Evolutionary conservation across 2,329 filamentous ascomycete species (phyloP).

Genomic region (Ophiostoma sp.): DNA sequence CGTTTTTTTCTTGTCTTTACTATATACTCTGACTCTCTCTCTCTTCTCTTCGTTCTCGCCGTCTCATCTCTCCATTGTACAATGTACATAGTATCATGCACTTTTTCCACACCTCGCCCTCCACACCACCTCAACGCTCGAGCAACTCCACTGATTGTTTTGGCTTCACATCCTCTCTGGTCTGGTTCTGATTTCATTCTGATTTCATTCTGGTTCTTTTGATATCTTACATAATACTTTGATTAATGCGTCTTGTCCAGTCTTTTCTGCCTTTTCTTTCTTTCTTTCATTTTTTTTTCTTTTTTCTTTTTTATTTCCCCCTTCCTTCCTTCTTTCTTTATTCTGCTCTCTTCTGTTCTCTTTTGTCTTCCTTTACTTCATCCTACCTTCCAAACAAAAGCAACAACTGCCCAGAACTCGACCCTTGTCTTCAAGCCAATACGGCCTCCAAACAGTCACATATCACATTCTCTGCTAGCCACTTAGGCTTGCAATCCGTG

Average conservation of each 20-base stretch:
- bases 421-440: neutral
- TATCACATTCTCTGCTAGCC: conserved; percentile 5
- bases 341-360: neutral
- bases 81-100: too few relatives aligned
- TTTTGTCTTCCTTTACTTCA: neutral
- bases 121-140: conserved; percentile 1
- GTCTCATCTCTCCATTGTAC: too few relatives aligned
- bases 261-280: neutral
- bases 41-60: neutral
- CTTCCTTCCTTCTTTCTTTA: neutral
- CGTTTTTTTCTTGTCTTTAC: neutral
- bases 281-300: too few relatives aligned
- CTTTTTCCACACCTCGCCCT: neutral
- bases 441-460: neutral
- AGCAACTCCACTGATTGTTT: neutral
- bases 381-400: neutral
- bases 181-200: neutral
- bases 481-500: neutral
- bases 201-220: neutral
- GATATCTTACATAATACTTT: neutral
- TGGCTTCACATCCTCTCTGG: neutral
- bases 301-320: neutral
- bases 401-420: neutral
- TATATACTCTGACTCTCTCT: too few relatives aligned
- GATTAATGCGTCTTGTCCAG: too few relatives aligned